Conservation (phyloP, 2,329 filamentous ascomycete genomes). For the Monilinia laxa region DNA sequence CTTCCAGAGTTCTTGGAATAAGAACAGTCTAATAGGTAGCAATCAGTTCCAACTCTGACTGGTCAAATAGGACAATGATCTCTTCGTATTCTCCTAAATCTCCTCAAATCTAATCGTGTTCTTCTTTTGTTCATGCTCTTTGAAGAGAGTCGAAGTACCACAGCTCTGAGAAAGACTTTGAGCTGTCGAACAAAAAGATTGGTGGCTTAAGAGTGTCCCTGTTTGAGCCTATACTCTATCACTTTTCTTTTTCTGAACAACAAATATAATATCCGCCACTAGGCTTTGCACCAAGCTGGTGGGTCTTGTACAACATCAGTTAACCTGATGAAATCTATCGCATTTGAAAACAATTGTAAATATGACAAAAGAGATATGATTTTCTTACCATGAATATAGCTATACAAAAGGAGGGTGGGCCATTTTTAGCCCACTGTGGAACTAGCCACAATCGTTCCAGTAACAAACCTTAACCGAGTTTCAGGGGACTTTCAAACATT, state of each 20-base stretch:
- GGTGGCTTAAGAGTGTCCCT: not conserved
- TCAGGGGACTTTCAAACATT: not conserved
- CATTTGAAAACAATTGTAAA: not conserved
- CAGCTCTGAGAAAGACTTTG: not conserved
- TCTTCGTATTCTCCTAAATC: not conserved
- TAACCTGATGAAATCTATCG: not conserved
- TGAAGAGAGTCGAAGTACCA: not conserved
- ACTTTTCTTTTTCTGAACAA: conserved; percentile 16
- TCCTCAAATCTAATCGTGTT: not conserved
- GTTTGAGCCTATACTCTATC: not conserved
- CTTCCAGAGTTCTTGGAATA: not conserved
- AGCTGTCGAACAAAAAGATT: not conserved
- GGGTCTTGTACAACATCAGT: not conserved
- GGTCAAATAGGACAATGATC: not conserved
- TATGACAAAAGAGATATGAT: not conserved
- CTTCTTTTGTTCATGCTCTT: not conserved
- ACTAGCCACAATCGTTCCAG: not conserved
- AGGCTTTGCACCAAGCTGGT: not conserved
- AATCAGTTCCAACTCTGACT: not conserved
- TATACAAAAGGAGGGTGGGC: not conserved
- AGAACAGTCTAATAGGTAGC: not conserved
- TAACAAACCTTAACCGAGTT: not conserved
- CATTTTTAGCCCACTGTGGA: not conserved
- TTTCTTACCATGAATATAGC: not conserved
- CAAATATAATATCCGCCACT: not conserved